A percentile compares a stretch with the other conserved stretches of the same genome.
phyloP scores from a whole-genome alignment of 169 alveolate genomes.

The Besnoitia besnoiti region DNA sequence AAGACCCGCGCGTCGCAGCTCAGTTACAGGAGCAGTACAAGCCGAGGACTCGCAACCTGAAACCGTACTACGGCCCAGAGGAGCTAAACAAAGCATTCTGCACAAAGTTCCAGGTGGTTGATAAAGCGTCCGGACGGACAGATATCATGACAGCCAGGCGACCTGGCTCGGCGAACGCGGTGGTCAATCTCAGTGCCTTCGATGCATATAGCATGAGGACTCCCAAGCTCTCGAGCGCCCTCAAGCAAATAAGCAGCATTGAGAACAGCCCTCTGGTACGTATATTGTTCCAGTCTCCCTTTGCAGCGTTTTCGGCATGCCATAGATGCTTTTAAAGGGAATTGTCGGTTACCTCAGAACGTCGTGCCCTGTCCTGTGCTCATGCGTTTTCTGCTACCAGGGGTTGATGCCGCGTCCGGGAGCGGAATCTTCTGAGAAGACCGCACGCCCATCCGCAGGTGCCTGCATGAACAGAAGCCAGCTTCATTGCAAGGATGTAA shows the following conservation, averaged over 20 bases:
- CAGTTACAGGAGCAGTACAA: neutral
- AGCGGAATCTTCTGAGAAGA: neutral
- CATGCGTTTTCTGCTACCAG: neutral
- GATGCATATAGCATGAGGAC: constrained; percentile 51
- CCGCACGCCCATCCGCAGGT: neutral
- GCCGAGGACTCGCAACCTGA: constrained; percentile 35
- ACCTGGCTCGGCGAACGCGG: constrained; percentile 68
- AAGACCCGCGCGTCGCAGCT: neutral
- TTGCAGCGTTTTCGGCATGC: neutral
- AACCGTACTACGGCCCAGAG: constrained; percentile 38
- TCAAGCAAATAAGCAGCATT: neutral
- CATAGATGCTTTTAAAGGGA: neutral
- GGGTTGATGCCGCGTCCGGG: constrained; percentile 16
- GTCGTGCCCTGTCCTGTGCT: neutral
- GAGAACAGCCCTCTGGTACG: constrained; percentile 2
- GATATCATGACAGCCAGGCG: constrained; percentile 70
- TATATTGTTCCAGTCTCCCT: neutral
- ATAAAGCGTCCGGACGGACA: constrained; percentile 65
- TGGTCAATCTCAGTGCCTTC: constrained; percentile 48
- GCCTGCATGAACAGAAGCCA: neutral
- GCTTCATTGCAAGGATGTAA: constrained; percentile 24
- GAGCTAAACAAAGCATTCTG: constrained; percentile 66
- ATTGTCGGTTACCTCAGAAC: neutral
- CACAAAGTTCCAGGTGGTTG: constrained; percentile 61
- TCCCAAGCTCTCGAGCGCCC: neutral